Base-by-base conservation (phyloP, 345 rosid species). In the Brassica carinata region DNA sequence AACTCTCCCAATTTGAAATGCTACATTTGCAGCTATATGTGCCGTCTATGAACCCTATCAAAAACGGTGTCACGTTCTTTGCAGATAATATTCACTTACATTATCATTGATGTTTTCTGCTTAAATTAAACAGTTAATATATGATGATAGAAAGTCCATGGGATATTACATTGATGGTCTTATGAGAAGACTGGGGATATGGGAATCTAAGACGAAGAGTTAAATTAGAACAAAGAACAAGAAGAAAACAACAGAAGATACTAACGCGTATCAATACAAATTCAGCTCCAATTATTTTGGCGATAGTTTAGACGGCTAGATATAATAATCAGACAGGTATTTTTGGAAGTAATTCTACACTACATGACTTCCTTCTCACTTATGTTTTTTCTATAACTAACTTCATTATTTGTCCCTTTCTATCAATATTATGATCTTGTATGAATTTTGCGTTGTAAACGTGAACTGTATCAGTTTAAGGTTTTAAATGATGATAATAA, bases 191-290 rank as follows among this genome's bases (percentile, higher is more conserved):
- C 26, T 23, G 26, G 26, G 26, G 26, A 23, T 23, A 23, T 23
- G 26, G 26, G 26, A 23, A 23, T 23, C 26, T 23, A 23, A 23
- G 26, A 23, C 26, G 26, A 23, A 23, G 26, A 23, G 26, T 23
- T 23, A 2, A 23, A 23, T 23, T 23, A 23, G 26, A 23, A 23
- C 26, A 23, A 23, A 23, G 26, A 31, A 5, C 34, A 31, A 31
- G 5, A 30, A 30, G 5, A 30, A 30, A 30, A 30, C 38, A 72
- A 66, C 72, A 40, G 61, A 67, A 23, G 26, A 23, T 80, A 61
- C 40, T 57, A 79, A 74, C 69, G 18, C 77, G 14, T 5, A 51
- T 19, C 64, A 68, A 68, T 73, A 68, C 65, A 79, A 68, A 79
- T 34, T 74, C 36, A 74, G 64, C 67, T 62, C 71, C 75, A 80